phyloP scores from a whole-genome alignment of 2,329 filamentous ascomycete genomes.

The Didymella pomorum region DNA sequence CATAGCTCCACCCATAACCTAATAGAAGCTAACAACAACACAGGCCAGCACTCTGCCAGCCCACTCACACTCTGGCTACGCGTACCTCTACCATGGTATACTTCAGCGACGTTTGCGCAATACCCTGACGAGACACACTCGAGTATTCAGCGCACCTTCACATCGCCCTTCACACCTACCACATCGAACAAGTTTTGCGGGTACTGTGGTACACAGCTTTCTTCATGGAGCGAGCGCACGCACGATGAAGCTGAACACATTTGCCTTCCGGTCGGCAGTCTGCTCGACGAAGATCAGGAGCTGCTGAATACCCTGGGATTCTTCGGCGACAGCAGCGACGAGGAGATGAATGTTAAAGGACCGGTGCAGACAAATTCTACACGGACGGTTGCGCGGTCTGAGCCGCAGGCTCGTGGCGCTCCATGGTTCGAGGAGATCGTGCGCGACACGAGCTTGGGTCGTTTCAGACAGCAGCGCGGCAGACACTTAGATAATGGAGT shows the following conservation, averaged over 20 bases:
- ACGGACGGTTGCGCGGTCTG: slow-evolving; percentile 28
- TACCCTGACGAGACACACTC: slow-evolving; percentile 74
- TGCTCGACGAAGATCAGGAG: slow-evolving; percentile 74
- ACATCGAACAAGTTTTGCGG: slow-evolving; percentile 77
- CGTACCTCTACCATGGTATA: slow-evolving; percentile 82
- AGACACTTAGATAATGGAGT: slow-evolving; percentile 70
- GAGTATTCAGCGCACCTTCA: slow-evolving; percentile 57
- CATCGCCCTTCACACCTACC: slow-evolving; percentile 55
- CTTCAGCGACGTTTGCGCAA: slow-evolving; percentile 75
- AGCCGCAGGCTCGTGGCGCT: slow-evolving; percentile 61
- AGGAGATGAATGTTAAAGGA: slow-evolving; percentile 32
- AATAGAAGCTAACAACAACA: slow-evolving; percentile 14
- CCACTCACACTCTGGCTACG: slow-evolving; percentile 83
- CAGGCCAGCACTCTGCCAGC: slow-evolving; percentile 71
- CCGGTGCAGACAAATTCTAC: slow-evolving; percentile 22
- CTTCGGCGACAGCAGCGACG: slow-evolving; percentile 54
- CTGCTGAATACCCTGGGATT: slow-evolving; percentile 77
- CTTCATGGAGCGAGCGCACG: slow-evolving; percentile 81
- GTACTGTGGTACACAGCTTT: slow-evolving; percentile 86
- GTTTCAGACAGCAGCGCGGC: slow-evolving; percentile 68
- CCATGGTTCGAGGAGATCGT: slow-evolving; percentile 89
- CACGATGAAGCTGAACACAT: slow-evolving; percentile 77
- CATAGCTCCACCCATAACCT: slow-evolving; percentile 19
- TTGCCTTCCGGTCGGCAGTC: slow-evolving; percentile 79
- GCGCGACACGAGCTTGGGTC: slow-evolving; percentile 75